Percentiles rank a stretch among this genome's conserved stretches.
phyloP scores from a whole-genome alignment of 2,329 filamentous ascomycete genomes.

The Trichoderma breve region DNA sequence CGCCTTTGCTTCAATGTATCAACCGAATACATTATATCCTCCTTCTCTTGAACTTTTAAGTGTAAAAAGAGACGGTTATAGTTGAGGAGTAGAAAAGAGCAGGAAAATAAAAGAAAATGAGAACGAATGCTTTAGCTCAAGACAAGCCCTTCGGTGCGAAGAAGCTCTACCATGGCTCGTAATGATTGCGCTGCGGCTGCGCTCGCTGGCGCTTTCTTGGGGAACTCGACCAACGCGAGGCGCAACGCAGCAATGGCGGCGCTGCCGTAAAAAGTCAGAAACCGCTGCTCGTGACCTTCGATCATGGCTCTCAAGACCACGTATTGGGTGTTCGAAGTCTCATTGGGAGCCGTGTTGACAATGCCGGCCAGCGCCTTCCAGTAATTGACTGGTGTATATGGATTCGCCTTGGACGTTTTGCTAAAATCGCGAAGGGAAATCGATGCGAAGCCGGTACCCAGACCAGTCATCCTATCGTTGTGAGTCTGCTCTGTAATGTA shows the following conservation, averaged over 20 bases:
- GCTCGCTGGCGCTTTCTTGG: constrained; percentile 49
- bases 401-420: constrained; percentile 65
- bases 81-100: not conserved
- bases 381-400: constrained; percentile 75
- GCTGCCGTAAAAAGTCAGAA: constrained; percentile 78
- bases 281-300: constrained; percentile 68
- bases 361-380: constrained; percentile 78
- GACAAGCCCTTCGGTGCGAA: constrained; percentile 50
- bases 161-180: constrained; percentile 51
- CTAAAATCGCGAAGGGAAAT: constrained; percentile 81
- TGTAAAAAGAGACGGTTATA: not conserved
- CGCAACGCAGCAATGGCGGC: constrained; percentile 70
- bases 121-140: constrained; percentile 34
- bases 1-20: constrained; percentile 16
- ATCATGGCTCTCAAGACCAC: constrained; percentile 70
- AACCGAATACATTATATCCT: constrained; percentile 3
- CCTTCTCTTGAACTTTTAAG: not conserved
- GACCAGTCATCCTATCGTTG: constrained; percentile 76
- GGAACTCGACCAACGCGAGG: constrained; percentile 72
- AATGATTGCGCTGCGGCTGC: constrained; percentile 52
- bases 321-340: constrained; percentile 72
- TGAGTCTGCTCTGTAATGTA: constrained; percentile 72
- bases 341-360: constrained; percentile 66
- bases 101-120: not conserved
- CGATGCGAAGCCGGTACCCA: constrained; percentile 81